phyloP scores from a whole-genome alignment of 257 asterid species.

The Solanum chmielewskii region DNA sequence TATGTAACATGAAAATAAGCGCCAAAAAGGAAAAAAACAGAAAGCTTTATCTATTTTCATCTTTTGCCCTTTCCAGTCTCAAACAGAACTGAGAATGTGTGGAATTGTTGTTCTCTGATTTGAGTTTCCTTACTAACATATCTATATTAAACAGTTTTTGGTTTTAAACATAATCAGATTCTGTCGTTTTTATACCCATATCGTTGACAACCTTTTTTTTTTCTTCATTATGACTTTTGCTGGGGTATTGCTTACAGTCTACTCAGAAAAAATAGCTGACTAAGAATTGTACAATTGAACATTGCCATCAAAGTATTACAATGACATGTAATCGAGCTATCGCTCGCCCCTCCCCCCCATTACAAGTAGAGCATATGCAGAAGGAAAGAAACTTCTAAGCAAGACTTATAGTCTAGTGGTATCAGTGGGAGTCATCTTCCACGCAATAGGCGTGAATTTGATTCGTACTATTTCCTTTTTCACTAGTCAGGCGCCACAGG shows the following conservation, averaged over 20 bases:
- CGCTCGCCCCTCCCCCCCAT: background rate
- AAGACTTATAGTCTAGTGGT: background rate
- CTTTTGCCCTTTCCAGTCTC: background rate
- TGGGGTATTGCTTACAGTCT: background rate
- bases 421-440: background rate
- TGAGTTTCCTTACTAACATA: background rate
- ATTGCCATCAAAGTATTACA: background rate
- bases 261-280: background rate
- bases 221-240: background rate
- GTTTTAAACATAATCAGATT: background rate
- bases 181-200: background rate
- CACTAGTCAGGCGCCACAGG: constrained; percentile 24
- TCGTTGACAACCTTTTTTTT: background rate
- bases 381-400: background rate
- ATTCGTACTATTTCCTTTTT: background rate
- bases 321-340: background rate
- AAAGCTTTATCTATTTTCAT: background rate
- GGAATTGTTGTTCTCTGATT: background rate
- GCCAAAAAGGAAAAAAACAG: background rate
- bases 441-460: background rate
- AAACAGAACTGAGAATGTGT: background rate
- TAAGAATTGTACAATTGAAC: background rate
- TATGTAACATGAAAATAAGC: background rate
- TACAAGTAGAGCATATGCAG: background rate
- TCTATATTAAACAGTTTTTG: background rate